Base-by-base conservation (phyloP, 768 basidiomycete genomes). In the Lentinula boryana region DNA sequence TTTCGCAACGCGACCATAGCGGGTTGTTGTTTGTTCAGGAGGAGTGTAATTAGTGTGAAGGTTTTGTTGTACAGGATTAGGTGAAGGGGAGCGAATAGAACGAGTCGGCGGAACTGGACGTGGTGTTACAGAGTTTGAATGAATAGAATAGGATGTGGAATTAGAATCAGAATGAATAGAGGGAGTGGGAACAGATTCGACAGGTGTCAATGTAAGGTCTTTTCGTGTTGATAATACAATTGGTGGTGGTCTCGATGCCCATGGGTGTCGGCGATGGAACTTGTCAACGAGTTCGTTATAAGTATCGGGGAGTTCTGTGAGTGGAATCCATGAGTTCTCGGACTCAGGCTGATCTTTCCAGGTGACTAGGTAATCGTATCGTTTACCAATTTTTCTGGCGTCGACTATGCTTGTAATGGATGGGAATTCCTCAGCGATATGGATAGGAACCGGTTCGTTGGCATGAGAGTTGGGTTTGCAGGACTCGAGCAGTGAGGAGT, bases 401-500 rank as follows among this genome's bases (percentile, higher is more conserved):
- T 63, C 56, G 1, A 48, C 27, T 27, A 27, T 27, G 3, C 27
- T 27, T 27, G 27, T 27, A 4, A 27, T 27, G 27, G 27, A 27
- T 27, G 27, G 27, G 9, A 10, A 57, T 60, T 1, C 21, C 4
- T 5, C 56, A 13, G 21, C 27, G 27, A 27, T 27, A 61, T 63
- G 10, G 51, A 18, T 15, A 27, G 33, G 23, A 1, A 7, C 10
- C 58, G 33, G 3, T 62, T 21, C 36, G 36, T 56, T 31, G 16
- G 33, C 0, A 18, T 56, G 33, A 18, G 36, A 56, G 31, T 56
- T 18, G 18, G 54, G 36, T 15, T 36, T 21, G 23, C 58, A 63
- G 21, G 49, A 31, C 36, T 62, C 50, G 7, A 64, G 65, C 13
- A 68, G 66, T 12, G 66, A 67, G n/a, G 67, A 63, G 52, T 73